Base-by-base conservation (phyloP, 331 rosid species). In the Rosa hybrid region DNA sequence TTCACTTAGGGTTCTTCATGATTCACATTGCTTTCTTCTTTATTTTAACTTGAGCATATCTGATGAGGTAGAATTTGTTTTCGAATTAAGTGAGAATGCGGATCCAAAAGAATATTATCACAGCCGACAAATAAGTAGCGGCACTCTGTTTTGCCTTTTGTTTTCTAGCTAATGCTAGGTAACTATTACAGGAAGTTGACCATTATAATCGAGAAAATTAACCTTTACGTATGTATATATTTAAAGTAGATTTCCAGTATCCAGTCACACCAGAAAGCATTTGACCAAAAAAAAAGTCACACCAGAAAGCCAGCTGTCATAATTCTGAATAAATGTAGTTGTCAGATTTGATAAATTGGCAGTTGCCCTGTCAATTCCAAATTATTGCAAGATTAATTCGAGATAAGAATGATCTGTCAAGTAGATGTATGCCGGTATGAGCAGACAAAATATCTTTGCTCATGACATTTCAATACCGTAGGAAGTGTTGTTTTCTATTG, bases 341-440 rank as follows among this genome's bases (percentile, higher is more conserved):
- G 46, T 12, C 5, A 72, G 57, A 57, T 44, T 3, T 7, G 48
- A 59, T 76, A 44, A 56, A 45, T 53, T 9, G 77, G 77, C 50
- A 42, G 83, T 74, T 83, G 75, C 0, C 16, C 53, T 10, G 74
- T 74, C 83, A 10, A 45, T 34, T 83, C 74, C 23, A 46, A 50
- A 74, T 16, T 20, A 39, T 38, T 73, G 77, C 17, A 20, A 45
- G 39, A 53, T 56, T 51, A 64, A 50, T 53, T 75, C 11, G 48
- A 23, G 56, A 70, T 62, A 23, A 34, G 42, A 74, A 3, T 67
- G 72, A 41, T 67, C 12, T 17, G 72, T 67, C 72, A 18, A 67
- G 6, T 63, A 60, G 39, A 23, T 60, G 30, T 8, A 4, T n/a
- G 13, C 30, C 8, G 11, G 11, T n/a, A 3, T 20, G 4, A 20